Base-by-base conservation (phyloP, 2,329 filamentous ascomycete genomes). In the Xylariaceae sp. region DNA sequence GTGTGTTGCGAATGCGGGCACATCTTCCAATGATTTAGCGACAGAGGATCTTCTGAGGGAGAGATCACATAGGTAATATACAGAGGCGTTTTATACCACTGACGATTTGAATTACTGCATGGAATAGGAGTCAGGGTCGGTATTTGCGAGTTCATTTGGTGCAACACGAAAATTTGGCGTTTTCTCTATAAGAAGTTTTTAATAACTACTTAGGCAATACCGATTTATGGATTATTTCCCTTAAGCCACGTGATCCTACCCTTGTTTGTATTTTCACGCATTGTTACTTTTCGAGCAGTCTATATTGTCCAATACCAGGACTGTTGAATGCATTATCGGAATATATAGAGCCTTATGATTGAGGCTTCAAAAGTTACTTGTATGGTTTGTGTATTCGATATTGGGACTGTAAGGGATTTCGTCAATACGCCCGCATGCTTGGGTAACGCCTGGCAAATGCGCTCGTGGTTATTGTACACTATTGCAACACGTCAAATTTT, bases 1-100 rank as follows among this genome's bases (percentile, higher is more conserved):
- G 94, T 99, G 50, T 99, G 94, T 81, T 94, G 90, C 78, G 85
- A 87, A 56, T 99, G 94, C 75, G 91, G 92, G 75, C 85, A 93
- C 71, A 94, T 96, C 67, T 96, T 92, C 71, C 77, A 81, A 68
- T 86, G 73, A 65, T 26, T 9, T 24, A 7, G 23, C 37, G 15
- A 13, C 36, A 5, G 23, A 24, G n/a, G 21, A 32, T 9, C 6
- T 26, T 33, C 11, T 26, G 43, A n/a, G 32, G 21, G 21, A 20
- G 15, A 16, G 43, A 18, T 26, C 18, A 18, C 10, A 18, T 26
- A 30, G 23, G n/a, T 24, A 21, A 15, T 54, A 55, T 53, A 50
- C 52, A 53, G 55, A 32, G 43, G 37, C 46, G 55, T 58, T 51
- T 55, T 24, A 55, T 59, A 47, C 35, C 46, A 61, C 37, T 47